phyloP scores from a whole-genome alignment of 345 rosid species.

The Psidium guajava region DNA sequence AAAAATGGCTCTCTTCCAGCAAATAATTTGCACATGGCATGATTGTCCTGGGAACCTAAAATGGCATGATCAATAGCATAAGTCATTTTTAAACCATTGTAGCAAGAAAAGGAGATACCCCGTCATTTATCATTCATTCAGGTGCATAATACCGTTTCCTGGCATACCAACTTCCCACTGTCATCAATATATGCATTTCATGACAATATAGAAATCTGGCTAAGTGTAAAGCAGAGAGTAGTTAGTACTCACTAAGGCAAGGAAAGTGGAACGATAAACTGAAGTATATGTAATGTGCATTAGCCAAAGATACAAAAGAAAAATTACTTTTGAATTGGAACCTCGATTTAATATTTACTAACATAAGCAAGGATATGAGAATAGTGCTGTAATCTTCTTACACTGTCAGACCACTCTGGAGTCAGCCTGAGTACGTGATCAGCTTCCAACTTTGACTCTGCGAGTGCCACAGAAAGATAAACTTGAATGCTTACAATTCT shows the following conservation, averaged over 20 bases:
- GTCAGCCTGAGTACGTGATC: conserved; percentile 57
- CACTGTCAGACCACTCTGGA: conserved; percentile 73
- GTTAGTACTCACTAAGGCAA: background rate
- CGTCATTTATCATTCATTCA: background rate
- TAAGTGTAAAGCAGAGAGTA: background rate
- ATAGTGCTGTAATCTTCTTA: conserved; percentile 25
- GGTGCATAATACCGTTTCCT: background rate
- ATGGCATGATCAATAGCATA: background rate
- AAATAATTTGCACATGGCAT: background rate
- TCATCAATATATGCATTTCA: background rate
- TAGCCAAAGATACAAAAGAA: background rate
- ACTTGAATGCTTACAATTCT: conserved; percentile 2
- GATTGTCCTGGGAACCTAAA: background rate
- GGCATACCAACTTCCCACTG: background rate
- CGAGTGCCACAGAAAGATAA: conserved; percentile 11
- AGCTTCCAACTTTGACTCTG: conserved; percentile 47
- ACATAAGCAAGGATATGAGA: background rate
- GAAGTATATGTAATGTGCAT: background rate
- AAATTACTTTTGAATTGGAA: background rate
- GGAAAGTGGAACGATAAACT: background rate
- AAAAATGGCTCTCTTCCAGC: background rate
- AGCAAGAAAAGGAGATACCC: background rate
- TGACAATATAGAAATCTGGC: background rate
- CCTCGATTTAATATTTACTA: background rate
- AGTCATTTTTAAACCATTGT: background rate